A percentile compares a stretch with the other conserved stretches of the same genome.
phyloP scores from a whole-genome alignment of 495 filamentous ascomycete genomes.

The Choiromyces venosus region DNA sequence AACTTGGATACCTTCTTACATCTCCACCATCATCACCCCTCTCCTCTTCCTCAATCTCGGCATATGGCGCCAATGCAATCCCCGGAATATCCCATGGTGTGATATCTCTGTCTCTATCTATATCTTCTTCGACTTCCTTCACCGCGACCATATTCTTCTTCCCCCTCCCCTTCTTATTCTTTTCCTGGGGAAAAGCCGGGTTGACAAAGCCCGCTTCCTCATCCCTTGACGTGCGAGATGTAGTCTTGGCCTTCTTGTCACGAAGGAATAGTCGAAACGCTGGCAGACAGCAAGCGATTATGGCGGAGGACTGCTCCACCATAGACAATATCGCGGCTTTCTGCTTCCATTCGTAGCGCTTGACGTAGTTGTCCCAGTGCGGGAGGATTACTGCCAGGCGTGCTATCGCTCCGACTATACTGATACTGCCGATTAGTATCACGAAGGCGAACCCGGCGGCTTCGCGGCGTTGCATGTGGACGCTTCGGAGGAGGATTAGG shows the following conservation, averaged over 20 bases:
- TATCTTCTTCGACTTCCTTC: neutral
- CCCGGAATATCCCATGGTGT: neutral
- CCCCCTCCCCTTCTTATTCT: neutral
- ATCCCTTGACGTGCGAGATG: neutral
- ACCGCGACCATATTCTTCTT: neutral
- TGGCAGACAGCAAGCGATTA: neutral
- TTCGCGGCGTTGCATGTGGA: neutral
- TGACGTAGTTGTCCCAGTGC: neutral
- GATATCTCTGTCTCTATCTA: too few species aligned
- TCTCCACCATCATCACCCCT: neutral
- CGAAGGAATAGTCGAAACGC: neutral
- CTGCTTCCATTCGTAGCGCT: slow-evolving; percentile 2
- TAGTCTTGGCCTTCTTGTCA: neutral
- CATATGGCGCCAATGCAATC: neutral
- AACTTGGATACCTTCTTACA: neutral
- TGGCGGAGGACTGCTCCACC: neutral
- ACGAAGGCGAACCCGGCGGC: neutral
- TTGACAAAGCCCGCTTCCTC: neutral
- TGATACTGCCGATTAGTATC: neutral
- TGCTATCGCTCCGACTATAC: neutral
- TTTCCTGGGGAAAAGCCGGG: neutral
- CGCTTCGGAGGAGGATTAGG: neutral
- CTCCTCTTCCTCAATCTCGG: neutral
- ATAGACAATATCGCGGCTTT: neutral
- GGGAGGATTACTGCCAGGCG: neutral